phyloP scores from a whole-genome alignment of 2,329 filamentous ascomycete species.

The Ambrosiella xylebori region DNA sequence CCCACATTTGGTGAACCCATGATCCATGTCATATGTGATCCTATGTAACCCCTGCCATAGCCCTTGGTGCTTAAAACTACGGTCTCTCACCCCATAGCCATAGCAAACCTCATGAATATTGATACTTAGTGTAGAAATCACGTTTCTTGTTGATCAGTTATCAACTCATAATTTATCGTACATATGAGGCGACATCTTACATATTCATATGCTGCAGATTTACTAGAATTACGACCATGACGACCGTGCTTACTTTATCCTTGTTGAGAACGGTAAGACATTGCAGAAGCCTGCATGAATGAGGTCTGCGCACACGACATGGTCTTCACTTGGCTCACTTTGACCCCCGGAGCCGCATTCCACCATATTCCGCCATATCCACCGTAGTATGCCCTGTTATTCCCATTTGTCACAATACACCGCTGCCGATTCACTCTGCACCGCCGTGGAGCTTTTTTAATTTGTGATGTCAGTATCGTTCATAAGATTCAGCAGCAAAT shows the following conservation, averaged over 20 bases:
- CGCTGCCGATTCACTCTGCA: neutral
- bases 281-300: neutral
- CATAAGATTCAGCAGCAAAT: too few species aligned
- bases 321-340: constrained; percentile 2
- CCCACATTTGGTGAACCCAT: too few species aligned
- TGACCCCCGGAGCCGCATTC: neutral
- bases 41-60: too few species aligned
- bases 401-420: neutral
- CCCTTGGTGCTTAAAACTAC: too few species aligned
- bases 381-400: neutral
- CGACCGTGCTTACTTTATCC: neutral
- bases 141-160: neutral
- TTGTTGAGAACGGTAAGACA: neutral
- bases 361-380: neutral
- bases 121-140: neutral
- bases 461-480: too few species aligned
- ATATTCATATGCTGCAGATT: neutral
- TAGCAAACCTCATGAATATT: too few species aligned
- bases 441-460: too few species aligned
- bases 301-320: neutral
- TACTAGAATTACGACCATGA: neutral
- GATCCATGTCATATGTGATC: too few species aligned
- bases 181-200: neutral
- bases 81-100: too few species aligned
- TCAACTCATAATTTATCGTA: neutral